Percentiles rank a stretch among this genome's conserved stretches.
These are phyloP conservation scores for Cucumis sativus DNA, from an alignment of 306 rosid genomes.

Conservation along the genomic window Cucumber_9930_V3 NC_026660.2:29301501-29302000, in stretches of 20 bases:
- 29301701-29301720: neutral
- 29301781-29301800: neutral
- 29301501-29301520: too few relatives aligned
- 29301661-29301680: neutral
- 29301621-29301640: neutral
- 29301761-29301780: neutral
- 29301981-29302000: neutral
- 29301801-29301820: neutral
- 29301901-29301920: neutral
- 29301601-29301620: neutral
- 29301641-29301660: neutral
- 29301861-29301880: neutral
- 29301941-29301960: neutral
- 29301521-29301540: too few relatives aligned
- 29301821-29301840: slow-evolving; percentile 59
- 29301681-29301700: neutral
- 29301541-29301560: too few relatives aligned
- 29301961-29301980: neutral
- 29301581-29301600: neutral
- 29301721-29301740: neutral
- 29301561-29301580: too few relatives aligned
- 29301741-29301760: neutral
- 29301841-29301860: slow-evolving; percentile 9
- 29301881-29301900: neutral
- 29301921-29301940: slow-evolving; percentile 4